Percentiles rank a stretch among this genome's conserved stretches.
Conservation (phyloP, 208 protist species). For the Trypanosoma conorhini region DNA sequence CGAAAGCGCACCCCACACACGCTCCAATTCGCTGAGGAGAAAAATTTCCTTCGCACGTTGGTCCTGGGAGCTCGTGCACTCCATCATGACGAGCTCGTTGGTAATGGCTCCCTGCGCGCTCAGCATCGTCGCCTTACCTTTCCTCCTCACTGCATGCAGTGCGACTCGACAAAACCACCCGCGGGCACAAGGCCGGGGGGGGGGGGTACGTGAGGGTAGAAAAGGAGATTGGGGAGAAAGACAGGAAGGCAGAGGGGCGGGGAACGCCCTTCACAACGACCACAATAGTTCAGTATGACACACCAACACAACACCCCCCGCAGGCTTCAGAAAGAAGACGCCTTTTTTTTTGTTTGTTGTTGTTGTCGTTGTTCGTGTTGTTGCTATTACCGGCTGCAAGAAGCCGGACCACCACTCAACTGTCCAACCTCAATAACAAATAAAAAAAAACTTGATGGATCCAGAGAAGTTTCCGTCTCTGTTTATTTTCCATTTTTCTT, state of each 20-base stretch:
- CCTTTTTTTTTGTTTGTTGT: not conserved
- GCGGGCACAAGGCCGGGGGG: not conserved
- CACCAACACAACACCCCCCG: too few species aligned
- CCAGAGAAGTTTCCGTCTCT: not conserved
- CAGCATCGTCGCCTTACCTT: conserved; percentile 42
- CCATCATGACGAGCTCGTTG: conserved; percentile 75
- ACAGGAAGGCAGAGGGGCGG: not conserved
- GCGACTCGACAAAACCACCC: not conserved
- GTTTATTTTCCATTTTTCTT: not conserved
- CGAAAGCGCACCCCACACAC: conserved; percentile 74
- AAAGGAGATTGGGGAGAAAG: not conserved
- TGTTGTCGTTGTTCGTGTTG: too few species aligned
- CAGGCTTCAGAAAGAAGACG: too few species aligned
- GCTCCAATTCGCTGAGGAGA: conserved; percentile 81
- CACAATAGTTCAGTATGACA: too few species aligned
- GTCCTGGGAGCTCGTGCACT: conserved; percentile 77
- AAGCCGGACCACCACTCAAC: not conserved
- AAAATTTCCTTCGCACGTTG: conserved; percentile 59
- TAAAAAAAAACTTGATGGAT: too few species aligned
- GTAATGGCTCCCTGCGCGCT: conserved; percentile 75
- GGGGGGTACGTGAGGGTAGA: not conserved
- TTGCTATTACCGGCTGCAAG: not conserved
- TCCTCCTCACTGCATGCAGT: conserved; percentile 1
- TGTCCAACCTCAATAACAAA: not conserved
- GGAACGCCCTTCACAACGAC: not conserved